phyloP scores from a whole-genome alignment of 139 green algal species.

The Chlamydomonas sp. region DNA sequence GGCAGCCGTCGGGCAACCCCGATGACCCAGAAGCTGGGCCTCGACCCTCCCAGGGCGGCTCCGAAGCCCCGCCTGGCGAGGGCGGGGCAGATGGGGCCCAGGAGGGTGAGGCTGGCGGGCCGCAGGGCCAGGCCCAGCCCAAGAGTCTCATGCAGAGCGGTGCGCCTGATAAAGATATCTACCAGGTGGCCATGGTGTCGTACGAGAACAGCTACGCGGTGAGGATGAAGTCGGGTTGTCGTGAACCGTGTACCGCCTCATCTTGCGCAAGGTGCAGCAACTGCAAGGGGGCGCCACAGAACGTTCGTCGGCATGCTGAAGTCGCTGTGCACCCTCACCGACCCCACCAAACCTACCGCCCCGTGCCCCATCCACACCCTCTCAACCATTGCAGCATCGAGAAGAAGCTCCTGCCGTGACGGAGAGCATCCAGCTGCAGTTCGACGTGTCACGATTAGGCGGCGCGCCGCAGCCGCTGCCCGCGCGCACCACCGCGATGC shows the following conservation, averaged over 20 bases:
- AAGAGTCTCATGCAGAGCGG: not conserved
- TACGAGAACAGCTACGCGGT: constrained; percentile 41
- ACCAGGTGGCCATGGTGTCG: constrained; percentile 32
- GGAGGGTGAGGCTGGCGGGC: not conserved
- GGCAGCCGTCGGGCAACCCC: not conserved
- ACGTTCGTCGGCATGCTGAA: not conserved
- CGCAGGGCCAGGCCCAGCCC: not conserved
- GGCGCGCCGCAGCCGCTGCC: constrained; percentile 19
- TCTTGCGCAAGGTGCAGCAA: too few species aligned
- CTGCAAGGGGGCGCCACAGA: too few species aligned
- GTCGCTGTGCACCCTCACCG: not conserved
- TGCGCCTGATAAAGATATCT: not conserved
- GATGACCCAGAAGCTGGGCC: constrained; percentile 1
- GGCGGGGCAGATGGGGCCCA: not conserved
- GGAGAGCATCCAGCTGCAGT: constrained; percentile 11
- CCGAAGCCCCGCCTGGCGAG: not conserved
- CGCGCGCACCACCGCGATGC: constrained; percentile 3
- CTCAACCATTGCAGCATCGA: not conserved
- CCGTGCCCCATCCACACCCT: not conserved
- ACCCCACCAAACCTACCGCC: not conserved
- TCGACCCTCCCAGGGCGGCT: not conserved
- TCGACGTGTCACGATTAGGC: not conserved
- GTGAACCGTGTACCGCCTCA: too few species aligned
- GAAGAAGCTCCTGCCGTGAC: constrained; percentile 5
- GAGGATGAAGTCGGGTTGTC: not conserved